phyloP scores from a whole-genome alignment of 2,329 filamentous ascomycete genomes.

The Fusarium verticillioides region DNA sequence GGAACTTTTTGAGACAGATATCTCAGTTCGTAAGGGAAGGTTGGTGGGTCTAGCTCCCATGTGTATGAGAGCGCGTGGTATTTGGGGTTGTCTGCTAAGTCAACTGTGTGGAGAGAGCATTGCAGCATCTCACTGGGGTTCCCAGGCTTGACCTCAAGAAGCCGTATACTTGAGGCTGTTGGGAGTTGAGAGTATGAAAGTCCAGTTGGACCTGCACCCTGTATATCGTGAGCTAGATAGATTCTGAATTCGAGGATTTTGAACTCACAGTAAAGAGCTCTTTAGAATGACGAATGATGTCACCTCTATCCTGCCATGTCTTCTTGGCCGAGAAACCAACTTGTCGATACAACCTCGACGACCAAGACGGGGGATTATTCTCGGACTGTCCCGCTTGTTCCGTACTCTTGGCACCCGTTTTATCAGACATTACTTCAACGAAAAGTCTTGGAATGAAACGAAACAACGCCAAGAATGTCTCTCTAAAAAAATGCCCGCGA shows the following conservation, averaged over 20 bases:
- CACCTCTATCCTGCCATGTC: not conserved
- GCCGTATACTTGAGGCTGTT: not conserved
- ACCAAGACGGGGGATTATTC: not conserved
- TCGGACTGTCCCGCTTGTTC: not conserved
- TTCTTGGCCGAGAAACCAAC: not conserved
- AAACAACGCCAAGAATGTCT: not conserved
- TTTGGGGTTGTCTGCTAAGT: not conserved
- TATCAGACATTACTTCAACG: not conserved
- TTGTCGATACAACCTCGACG: not conserved
- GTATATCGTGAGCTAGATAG: rapidly evolving
- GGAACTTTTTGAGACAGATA: not conserved
- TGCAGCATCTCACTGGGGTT: not conserved
- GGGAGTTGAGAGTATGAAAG: not conserved
- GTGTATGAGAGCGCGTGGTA: not conserved
- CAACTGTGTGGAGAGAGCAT: not conserved
- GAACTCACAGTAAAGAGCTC: not conserved
- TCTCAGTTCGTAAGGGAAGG: not conserved
- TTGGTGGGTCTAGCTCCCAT: not conserved
- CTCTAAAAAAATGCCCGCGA: not conserved
- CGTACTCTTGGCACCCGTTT: not conserved
- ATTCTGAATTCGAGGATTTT: too few species aligned
- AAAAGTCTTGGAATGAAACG: not conserved
- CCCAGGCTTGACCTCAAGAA: not conserved
- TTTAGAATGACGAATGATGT: not conserved
- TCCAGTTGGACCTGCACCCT: not conserved